Conservation (phyloP, 129 eudicot species). For the Rutidosis leptorrhynchoides region DNA sequence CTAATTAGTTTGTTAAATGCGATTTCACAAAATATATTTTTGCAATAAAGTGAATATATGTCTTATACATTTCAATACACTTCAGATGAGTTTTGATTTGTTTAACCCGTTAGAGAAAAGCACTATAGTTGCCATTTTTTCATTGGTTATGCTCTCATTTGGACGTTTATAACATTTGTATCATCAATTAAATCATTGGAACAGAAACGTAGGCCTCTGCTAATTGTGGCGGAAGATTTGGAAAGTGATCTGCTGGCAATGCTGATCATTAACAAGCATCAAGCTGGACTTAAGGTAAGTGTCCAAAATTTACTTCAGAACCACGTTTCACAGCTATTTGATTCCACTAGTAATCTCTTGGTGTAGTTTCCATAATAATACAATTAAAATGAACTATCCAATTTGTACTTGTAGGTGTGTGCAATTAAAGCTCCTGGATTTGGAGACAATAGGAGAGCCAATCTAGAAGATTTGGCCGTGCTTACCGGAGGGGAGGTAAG, state of each 20-base stretch:
- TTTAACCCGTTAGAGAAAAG: neutral
- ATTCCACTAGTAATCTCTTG: neutral
- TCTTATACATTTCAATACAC: neutral
- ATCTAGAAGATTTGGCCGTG: conserved; percentile 85
- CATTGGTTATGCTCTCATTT: neutral
- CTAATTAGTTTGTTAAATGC: neutral
- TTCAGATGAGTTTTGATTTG: neutral
- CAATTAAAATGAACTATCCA: neutral
- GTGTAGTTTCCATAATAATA: neutral
- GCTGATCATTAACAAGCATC: conserved; percentile 85
- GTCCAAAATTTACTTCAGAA: neutral
- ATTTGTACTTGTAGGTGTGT: conserved; percentile 60
- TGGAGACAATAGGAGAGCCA: conserved; percentile 94
- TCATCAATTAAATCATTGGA: conserved; percentile 9
- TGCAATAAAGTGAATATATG: neutral
- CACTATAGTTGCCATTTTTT: neutral
- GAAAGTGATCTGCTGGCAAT: conserved; percentile 80
- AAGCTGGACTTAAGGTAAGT: conserved; percentile 74
- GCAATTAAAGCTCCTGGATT: conserved; percentile 99
- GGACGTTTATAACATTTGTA: neutral
- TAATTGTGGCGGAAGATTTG: conserved; percentile 91
- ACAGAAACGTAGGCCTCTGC: conserved; percentile 65
- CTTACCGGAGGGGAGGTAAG: conserved; percentile 97
- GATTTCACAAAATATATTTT: neutral
- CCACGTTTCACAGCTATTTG: neutral